Base-by-base conservation (phyloP, 345 rosid genomes). In the Corchorus olitorius region DNA sequence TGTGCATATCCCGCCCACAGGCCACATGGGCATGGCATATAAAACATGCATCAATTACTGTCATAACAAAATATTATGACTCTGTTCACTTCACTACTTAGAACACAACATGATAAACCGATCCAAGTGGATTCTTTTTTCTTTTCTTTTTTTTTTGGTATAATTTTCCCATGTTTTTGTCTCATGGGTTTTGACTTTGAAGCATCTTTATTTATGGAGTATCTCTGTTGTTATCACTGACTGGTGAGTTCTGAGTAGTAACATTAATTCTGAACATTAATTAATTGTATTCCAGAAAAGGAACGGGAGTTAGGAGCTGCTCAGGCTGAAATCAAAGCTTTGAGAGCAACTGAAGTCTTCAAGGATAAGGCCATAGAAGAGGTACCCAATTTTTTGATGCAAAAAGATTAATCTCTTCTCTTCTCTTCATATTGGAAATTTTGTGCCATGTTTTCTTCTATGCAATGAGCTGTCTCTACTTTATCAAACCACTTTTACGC, bases 311-410 rank as follows among this genome's bases (percentile, higher is more conserved):
- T 83, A 65, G 87, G 84, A 55, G 79, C 71, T 83, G 89, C 89
- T 35, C 83, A 83, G 56, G 86, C 87, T 75, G 97, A 92, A 79
- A 83, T 88, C 76, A 88, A 91, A 81, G 89, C 90, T 46, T 79
- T 89, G 83, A 87, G 87, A 82, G 85, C 88, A n/a, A 83, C 87
- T 19, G 97, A 93, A 79, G 85, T 77, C 69, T 78, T 85, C 41
- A 90, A 92, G 84, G 90, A 92, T 65, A 93, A 87, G 83, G 97
- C 88, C 43, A 78, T 88, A 53, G 82, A 65, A 76, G 94, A 91
- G 94, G 99, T 96, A 86, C 53, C 49, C 6, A 52, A 20, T 1
- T 62, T 33, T 61, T 13, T 6, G 33, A 60, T 2, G 39, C n/a
- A 27, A 27, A 33, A 58, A 22, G 56, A 46, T n/a, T n/a, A n/a